Conservation (phyloP, 108 stramenopile species). For the Skeletonema potamos region DNA sequence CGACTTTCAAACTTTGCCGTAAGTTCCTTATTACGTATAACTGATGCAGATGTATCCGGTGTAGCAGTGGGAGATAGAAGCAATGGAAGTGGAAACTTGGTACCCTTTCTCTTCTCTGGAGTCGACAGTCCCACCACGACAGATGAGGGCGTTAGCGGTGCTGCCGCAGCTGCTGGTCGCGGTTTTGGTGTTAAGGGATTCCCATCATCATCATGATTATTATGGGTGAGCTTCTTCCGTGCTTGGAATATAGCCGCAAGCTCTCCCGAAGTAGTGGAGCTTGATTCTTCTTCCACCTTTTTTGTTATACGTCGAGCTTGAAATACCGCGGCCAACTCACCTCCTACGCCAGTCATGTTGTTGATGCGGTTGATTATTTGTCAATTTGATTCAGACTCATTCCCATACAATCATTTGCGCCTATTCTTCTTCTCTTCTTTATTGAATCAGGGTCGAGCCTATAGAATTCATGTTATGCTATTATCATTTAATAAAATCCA, state of each 20-base stretch:
- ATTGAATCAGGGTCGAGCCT: too few species aligned
- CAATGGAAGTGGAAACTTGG: background rate
- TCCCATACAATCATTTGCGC: too few species aligned
- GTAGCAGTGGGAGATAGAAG: background rate
- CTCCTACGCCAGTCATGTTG: constrained; percentile 19
- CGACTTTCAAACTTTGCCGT: background rate
- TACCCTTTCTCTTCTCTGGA: background rate
- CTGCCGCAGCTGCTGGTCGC: background rate
- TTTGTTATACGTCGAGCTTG: constrained; percentile 12
- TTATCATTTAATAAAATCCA: too few species aligned
- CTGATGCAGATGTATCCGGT: background rate
- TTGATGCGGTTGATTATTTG: background rate
- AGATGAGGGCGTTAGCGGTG: background rate
- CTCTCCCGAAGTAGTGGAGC: background rate
- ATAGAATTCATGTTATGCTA: too few species aligned
- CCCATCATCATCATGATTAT: background rate
- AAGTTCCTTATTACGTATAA: background rate
- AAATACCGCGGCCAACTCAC: constrained; percentile 14
- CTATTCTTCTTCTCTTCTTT: too few species aligned
- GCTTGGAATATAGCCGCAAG: background rate
- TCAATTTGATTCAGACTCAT: background rate
- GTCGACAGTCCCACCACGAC: background rate
- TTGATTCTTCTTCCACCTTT: background rate
- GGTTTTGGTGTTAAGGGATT: background rate
- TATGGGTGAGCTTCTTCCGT: background rate